Percentiles rank a stretch among this genome's conserved stretches.
These are phyloP conservation scores for Arthrobotrys sinensis DNA, from an alignment of 2,329 filamentous ascomycete species.

Conservation along the genomic window DNA sequence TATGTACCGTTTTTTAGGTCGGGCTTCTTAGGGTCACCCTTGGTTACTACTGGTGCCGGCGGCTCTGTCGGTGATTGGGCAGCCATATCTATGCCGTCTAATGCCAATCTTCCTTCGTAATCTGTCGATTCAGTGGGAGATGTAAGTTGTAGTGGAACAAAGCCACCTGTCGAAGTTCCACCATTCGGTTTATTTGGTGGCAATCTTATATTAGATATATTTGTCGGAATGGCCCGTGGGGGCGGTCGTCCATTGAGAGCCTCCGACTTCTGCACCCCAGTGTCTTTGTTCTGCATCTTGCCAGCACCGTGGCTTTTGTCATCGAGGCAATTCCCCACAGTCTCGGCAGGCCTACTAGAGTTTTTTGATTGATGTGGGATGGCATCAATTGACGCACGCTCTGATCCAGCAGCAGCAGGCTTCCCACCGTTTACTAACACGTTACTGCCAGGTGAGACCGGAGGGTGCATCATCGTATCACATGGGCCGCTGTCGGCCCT, in stretches of 20 bases:
- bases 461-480: conserved; percentile 61
- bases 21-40: conserved; percentile 32
- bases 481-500: conserved; percentile 57
- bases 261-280: conserved; percentile 37
- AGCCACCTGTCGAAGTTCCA: conserved; percentile 48
- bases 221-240: conserved; percentile 41
- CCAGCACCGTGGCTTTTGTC: conserved; percentile 54
- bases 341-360: conserved; percentile 51
- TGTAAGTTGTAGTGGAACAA: conserved; percentile 59
- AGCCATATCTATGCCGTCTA: conserved; percentile 45
- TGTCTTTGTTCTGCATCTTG: conserved; percentile 51
- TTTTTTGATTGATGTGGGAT: conserved; percentile 43
- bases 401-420: conserved; percentile 43
- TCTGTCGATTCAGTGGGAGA: conserved; percentile 52
- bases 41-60: conserved; percentile 26
- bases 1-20: conserved; percentile 48
- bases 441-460: conserved; percentile 59
- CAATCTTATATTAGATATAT: conserved; percentile 57
- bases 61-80: conserved; percentile 54
- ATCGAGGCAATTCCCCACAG: conserved; percentile 56
- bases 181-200: conserved; percentile 36
- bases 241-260: conserved; percentile 45
- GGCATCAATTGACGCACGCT: conserved; percentile 51
- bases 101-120: conserved; percentile 32
- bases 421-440: conserved; percentile 60